Evolutionary conservation across 768 basidiomycete genomes (phyloP), one percentile per base, ranked within the genome.

Genomic region (Lanmaoa rubissima): DNA sequence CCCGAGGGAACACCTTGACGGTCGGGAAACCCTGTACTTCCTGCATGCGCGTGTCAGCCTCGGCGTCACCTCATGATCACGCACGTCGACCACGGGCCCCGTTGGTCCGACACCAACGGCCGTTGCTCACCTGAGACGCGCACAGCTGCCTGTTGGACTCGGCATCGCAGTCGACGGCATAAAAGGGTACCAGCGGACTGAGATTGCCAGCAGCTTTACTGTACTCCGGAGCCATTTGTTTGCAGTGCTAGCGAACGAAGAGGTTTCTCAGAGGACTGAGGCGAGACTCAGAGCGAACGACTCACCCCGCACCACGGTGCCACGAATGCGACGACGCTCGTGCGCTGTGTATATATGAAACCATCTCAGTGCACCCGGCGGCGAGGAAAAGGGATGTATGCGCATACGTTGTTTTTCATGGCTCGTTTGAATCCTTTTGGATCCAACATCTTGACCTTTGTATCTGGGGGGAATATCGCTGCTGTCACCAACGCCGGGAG

Each of bases 261-360:
- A 5, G 14, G 7, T 2, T 5, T 24, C 14, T 35, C 21, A 24
- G 48, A 38, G 36, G 12, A 10, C 16, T 12, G 34, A 34, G 5
- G 21, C 5, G 16, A 26, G 36, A 24, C 6, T 42, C 2, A 48
- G 26, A 21, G 47, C 11, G 11, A n/a, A 10, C 35, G 38, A 61
- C 88, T 69, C 70, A 91, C 89, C 61, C 89, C 90, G 66, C 90
- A 94, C 94, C 94, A 96, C 4, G 93, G 90, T n/a, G 94, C 94
- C 13, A 94, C 88, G 67, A 95, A 97, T 2, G 92, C 94, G 17
- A 96, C 87, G 66, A 94, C 71, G 58, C 79, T 83, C 34, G 91
- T 88, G 73, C 82, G 76, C 91, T 92, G 62, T 11, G 46, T 38
- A 12, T 8, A 19, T 52, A 32, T 31, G 32, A 39, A 32, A n/a